phyloP scores from a whole-genome alignment of 2,329 filamentous ascomycete species.

The Fusarium tjaetaba region DNA sequence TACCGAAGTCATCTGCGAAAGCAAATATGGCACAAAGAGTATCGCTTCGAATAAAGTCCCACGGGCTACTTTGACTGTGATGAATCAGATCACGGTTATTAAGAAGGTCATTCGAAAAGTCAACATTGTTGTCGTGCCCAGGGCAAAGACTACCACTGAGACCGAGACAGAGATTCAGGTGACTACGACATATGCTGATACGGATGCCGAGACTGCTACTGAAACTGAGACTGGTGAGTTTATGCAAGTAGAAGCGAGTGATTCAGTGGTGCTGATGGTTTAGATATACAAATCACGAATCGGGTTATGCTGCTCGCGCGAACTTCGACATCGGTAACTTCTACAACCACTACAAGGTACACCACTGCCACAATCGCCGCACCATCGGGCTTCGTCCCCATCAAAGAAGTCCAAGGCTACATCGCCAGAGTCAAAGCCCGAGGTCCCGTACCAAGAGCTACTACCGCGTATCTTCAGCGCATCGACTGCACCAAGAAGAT shows the following conservation, averaged over 20 bases:
- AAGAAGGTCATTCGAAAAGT: constrained; percentile 5
- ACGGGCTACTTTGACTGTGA: neutral
- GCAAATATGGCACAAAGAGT: neutral
- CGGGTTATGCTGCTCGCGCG: neutral
- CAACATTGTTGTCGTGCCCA: neutral
- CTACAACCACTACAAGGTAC: neutral
- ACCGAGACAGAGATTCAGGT: neutral
- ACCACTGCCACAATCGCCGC: neutral
- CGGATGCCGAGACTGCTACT: neutral
- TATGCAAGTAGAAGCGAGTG: accelerated
- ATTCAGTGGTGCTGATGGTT: neutral
- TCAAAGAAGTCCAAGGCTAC: neutral
- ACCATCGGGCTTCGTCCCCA: neutral
- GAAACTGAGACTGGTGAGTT: neutral
- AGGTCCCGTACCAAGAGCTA: neutral
- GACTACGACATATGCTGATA: neutral
- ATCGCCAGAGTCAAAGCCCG: neutral
- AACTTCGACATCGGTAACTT: neutral
- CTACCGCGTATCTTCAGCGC: neutral
- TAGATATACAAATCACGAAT: neutral
- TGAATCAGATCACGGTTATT: neutral
- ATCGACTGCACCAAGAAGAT: constrained; percentile 2
- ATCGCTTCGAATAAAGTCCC: neutral
- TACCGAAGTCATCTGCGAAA: neutral
- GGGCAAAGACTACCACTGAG: neutral